A percentile compares a stretch with the other conserved stretches of the same genome.
phyloP scores from a whole-genome alignment of 2,329 filamentous ascomycete genomes.

The Ophiostoma sp. region DNA sequence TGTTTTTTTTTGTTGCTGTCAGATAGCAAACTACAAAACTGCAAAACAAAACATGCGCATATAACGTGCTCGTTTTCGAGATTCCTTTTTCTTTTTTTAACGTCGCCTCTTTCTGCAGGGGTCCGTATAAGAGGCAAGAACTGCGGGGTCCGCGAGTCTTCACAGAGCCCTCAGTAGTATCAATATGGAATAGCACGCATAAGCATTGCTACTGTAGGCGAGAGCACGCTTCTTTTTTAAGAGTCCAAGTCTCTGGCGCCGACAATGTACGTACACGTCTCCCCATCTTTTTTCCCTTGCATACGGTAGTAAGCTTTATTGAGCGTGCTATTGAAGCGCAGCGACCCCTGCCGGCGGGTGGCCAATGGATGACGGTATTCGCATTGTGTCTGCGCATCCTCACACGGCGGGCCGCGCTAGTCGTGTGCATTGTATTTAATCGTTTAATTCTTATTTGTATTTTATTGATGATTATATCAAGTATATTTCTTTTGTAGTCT shows the following conservation, averaged over 20 bases:
- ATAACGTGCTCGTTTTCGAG: neutral
- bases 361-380: conserved; percentile 1
- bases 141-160: no score
- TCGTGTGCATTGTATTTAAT: neutral
- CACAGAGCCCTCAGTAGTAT: neutral
- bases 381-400: conserved; percentile 1
- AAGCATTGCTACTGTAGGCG: neutral
- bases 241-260: no score
- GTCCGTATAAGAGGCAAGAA: neutral
- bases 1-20: neutral
- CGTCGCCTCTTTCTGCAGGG: neutral
- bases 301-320: neutral
- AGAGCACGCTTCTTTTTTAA: neutral
- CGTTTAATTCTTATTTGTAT: no score
- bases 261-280: no score
- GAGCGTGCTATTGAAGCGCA: neutral
- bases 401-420: neutral
- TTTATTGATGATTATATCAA: no score
- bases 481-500: no score
- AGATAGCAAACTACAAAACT: no score
- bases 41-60: neutral
- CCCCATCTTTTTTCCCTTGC: neutral
- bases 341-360: neutral
- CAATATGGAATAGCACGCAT: conserved; percentile 1
- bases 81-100: neutral